These are phyloP conservation scores for Colletotrichum cordylinicola DNA, from an alignment of 2,329 filamentous ascomycete species.

Conservation along the genomic window DNA sequence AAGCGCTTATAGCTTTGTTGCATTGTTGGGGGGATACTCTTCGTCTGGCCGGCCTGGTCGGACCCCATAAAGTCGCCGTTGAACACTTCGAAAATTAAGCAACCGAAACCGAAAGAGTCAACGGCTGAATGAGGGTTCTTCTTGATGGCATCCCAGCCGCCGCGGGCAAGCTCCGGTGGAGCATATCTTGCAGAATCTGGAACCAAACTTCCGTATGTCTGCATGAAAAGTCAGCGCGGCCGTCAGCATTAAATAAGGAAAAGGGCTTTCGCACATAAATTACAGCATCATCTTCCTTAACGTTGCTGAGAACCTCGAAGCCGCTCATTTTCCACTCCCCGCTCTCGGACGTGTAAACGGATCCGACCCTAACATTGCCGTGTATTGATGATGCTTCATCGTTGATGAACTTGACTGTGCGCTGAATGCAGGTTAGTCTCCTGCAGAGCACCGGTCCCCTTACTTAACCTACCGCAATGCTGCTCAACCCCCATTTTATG, in stretches of 20 bases:
- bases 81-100: constrained; percentile 88
- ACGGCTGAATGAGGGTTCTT: constrained; percentile 80
- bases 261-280: constrained; percentile 63
- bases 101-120: constrained; percentile 87
- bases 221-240: constrained; percentile 13
- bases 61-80: constrained; percentile 80
- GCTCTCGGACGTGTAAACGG: constrained; percentile 92
- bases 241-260: no score
- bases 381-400: constrained; percentile 91
- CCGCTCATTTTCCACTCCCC: constrained; percentile 97
- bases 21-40: constrained; percentile 86
- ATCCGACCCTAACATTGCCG: constrained; percentile 82
- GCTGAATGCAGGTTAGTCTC: constrained; percentile 49
- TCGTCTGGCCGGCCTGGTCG: constrained; percentile 86
- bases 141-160: constrained; percentile 92
- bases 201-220: constrained; percentile 87
- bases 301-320: constrained; percentile 90
- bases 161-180: constrained; percentile 83
- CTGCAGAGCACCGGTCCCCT: not conserved
- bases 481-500: constrained; percentile 93
- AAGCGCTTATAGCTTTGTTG: constrained; percentile 90
- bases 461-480: constrained; percentile 69
- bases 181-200: constrained; percentile 86
- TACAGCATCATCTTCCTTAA: constrained; percentile 94
- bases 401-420: constrained; percentile 96